A percentile compares a stretch with the other conserved stretches of the same genome.
These are phyloP conservation scores for Jaapia argillacea DNA, from an alignment of 768 basidiomycete species.

Conservation along the genomic window DNA sequence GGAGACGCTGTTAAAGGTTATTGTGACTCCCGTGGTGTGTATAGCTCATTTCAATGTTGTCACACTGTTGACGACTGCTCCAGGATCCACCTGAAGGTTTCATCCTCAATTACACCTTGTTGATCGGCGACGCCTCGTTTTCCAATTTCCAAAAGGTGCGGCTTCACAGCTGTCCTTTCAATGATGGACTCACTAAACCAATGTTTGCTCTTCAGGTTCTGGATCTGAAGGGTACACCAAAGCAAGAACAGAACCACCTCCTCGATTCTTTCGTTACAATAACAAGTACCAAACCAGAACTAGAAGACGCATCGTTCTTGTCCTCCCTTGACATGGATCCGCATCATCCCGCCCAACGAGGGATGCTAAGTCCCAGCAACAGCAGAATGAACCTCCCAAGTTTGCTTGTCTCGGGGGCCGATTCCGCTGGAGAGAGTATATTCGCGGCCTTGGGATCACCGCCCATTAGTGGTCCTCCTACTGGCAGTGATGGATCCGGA, in stretches of 20 bases:
- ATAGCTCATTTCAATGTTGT: neutral
- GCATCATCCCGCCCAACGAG: slow-evolving; percentile 35
- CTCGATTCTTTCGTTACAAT: slow-evolving; percentile 87
- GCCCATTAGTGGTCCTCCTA: slow-evolving; percentile 51
- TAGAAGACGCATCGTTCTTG: slow-evolving; percentile 87
- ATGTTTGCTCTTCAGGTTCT: slow-evolving; percentile 49
- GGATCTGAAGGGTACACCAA: slow-evolving; percentile 89
- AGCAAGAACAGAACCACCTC: slow-evolving; percentile 77
- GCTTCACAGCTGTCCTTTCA: too few relatives aligned
- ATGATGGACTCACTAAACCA: neutral
- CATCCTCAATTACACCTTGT: slow-evolving; percentile 88
- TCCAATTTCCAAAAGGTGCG: slow-evolving; percentile 95
- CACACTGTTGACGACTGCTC: neutral
- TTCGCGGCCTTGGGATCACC: slow-evolving; percentile 53
- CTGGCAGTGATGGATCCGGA: slow-evolving; percentile 41
- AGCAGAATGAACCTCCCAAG: slow-evolving; percentile 44
- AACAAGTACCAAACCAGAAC: slow-evolving; percentile 85
- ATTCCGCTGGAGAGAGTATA: slow-evolving; percentile 38
- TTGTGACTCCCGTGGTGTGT: slow-evolving; percentile 84
- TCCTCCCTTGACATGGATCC: slow-evolving; percentile 96
- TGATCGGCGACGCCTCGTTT: slow-evolving; percentile 91
- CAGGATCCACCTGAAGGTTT: slow-evolving; percentile 92
- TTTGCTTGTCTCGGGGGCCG: slow-evolving; percentile 17
- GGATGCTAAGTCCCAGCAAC: slow-evolving; percentile 53
- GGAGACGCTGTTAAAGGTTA: slow-evolving; percentile 91